Conservation (phyloP, 2,329 filamentous ascomycete species). For the Corniculantispora saksenae region DNA sequence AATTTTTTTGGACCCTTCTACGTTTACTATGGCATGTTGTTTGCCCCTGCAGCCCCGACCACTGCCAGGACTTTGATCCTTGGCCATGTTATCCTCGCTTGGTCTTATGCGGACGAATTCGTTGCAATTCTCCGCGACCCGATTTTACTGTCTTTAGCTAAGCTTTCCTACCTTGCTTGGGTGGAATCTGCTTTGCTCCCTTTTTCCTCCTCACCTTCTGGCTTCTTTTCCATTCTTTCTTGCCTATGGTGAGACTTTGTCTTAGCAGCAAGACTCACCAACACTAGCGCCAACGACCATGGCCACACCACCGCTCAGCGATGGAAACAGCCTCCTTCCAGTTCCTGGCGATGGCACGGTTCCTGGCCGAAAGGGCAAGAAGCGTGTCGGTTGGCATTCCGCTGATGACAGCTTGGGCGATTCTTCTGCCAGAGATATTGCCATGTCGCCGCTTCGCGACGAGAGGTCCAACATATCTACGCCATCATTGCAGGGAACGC, state of each 20-base stretch:
- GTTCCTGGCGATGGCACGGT: conserved; percentile 31
- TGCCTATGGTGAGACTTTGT: conserved; percentile 15
- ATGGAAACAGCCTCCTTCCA: conserved; percentile 15
- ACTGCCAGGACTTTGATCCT: neutral
- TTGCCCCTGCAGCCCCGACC: conserved; percentile 2
- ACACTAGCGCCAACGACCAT: conserved; percentile 18
- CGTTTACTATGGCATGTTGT: conserved; percentile 4
- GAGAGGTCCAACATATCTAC: conserved; percentile 26
- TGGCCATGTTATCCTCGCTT: conserved; percentile 9
- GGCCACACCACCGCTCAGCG: conserved; percentile 4
- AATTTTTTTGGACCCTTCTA: neutral
- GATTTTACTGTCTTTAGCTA: conserved; percentile 18
- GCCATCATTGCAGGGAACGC: conserved; percentile 25
- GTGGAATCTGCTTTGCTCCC: neutral
- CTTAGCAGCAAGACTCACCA: conserved; percentile 14
- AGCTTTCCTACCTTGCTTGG: conserved; percentile 1
- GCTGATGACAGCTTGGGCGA: conserved; percentile 29
- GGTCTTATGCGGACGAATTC: conserved; percentile 5
- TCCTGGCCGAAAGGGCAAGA: conserved; percentile 39
- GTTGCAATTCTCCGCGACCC: conserved; percentile 14
- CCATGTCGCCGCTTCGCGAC: conserved; percentile 15
- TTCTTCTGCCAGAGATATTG: conserved; percentile 21
- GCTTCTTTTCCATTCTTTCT: neutral
- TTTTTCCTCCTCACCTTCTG: neutral
- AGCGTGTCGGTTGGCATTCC: conserved; percentile 41